Conservation (phyloP, 2,329 filamentous ascomycete species). For the Neofusicoccum laricinum region DNA sequence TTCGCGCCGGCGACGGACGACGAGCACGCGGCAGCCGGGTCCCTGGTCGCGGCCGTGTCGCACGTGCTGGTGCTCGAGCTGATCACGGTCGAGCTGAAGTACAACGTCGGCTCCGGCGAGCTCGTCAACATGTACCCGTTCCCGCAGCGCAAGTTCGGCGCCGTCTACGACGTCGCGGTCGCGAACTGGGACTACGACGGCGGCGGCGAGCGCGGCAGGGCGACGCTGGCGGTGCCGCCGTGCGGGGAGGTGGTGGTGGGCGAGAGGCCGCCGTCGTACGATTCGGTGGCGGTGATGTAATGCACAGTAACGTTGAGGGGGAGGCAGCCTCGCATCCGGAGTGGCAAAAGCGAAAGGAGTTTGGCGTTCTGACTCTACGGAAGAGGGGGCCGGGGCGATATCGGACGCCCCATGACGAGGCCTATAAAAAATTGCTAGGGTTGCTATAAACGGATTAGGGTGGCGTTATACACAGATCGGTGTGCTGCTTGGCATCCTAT, state of each 20-base stretch:
- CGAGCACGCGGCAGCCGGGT: neutral
- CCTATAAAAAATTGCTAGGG: neutral
- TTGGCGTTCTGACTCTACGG: neutral
- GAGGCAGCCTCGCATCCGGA: too few species aligned
- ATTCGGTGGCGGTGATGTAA: conserved; percentile 1
- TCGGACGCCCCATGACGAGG: neutral
- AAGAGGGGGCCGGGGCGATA: neutral
- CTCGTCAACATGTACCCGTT: conserved; percentile 8
- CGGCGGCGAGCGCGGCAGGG: neutral
- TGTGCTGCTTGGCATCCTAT: neutral
- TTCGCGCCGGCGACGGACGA: neutral
- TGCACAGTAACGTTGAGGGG: too few species aligned
- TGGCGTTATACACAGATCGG: neutral
- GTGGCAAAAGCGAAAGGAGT: neutral
- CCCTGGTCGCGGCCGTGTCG: neutral
- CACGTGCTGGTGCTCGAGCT: conserved; percentile 6
- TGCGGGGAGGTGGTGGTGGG: neutral
- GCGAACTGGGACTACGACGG: neutral
- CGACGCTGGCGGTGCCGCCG: neutral
- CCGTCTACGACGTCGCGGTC: neutral
- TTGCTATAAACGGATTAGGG: too few species aligned
- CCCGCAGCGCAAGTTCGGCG: conserved; percentile 10
- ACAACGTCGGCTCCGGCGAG: neutral
- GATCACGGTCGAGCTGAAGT: conserved; percentile 4
- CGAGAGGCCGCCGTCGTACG: conserved; percentile 5